Percentiles rank a stretch among this genome's conserved stretches.
phyloP scores from a whole-genome alignment of 1,284 basidiomycete genomes.

The Lignosus rhinocerotis region DNA sequence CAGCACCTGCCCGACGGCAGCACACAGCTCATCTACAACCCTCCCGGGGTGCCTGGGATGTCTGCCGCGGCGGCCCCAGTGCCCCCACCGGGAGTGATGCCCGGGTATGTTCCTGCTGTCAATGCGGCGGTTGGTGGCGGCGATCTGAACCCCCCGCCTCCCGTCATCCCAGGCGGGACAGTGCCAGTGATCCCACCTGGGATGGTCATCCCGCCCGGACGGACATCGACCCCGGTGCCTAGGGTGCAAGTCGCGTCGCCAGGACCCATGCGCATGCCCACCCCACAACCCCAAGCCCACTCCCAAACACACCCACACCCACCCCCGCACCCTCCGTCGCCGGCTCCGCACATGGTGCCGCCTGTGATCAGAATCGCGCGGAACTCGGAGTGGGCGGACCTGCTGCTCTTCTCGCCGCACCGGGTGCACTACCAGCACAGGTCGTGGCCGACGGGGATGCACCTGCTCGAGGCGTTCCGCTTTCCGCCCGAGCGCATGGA shows the following conservation, averaged over 20 bases:
- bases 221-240: conserved; percentile 1
- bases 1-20: conserved; percentile 23
- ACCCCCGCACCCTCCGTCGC: neutral
- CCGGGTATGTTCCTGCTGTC: conserved; percentile 11
- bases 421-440: conserved; percentile 50
- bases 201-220: neutral
- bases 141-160: neutral
- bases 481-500: conserved; percentile 50
- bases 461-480: conserved; percentile 69
- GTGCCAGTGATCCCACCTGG: neutral
- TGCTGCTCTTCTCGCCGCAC: conserved; percentile 62
- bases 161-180: neutral
- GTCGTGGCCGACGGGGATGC: conserved; percentile 62
- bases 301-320: neutral
- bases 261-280: conserved; percentile 2
- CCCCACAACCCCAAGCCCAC: conserved; percentile 10
- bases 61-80: neutral
- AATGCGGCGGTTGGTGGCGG: neutral
- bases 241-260: neutral
- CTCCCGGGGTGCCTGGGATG: conserved; percentile 7
- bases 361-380: conserved; percentile 20
- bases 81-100: conserved; percentile 9
- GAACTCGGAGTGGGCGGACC: conserved; percentile 35
- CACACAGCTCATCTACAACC: conserved; percentile 22
- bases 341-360: conserved; percentile 9